Conservation (phyloP, 2,329 filamentous ascomycete genomes). For the Fusarium lateritium region DNA sequence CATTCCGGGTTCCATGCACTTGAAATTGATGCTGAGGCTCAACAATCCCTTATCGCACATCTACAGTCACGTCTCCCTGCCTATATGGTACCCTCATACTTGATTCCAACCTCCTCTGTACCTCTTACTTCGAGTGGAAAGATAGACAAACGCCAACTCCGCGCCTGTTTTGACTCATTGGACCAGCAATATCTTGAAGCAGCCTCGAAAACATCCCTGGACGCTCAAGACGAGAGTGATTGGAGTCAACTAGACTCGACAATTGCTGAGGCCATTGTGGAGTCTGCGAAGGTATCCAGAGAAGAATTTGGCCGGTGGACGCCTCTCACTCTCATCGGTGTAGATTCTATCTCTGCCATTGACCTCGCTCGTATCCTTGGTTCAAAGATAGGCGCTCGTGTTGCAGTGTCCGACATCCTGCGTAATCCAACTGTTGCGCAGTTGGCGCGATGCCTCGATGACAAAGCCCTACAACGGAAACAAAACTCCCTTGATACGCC, state of each 20-base stretch:
- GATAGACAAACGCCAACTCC: slow-evolving; percentile 72
- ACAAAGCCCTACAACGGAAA: neutral
- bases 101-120: slow-evolving; percentile 78
- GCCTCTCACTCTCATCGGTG: slow-evolving; percentile 82
- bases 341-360: slow-evolving; percentile 90
- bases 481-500: neutral
- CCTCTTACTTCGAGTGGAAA: slow-evolving; percentile 84
- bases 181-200: slow-evolving; percentile 60
- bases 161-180: slow-evolving; percentile 63
- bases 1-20: slow-evolving; percentile 56
- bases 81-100: slow-evolving; percentile 85
- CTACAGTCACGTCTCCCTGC: slow-evolving; percentile 72
- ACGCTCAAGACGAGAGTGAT: slow-evolving; percentile 52
- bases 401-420: slow-evolving; percentile 80
- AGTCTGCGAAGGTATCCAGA: slow-evolving; percentile 62
- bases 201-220: slow-evolving; percentile 47
- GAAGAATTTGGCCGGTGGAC: slow-evolving; percentile 72
- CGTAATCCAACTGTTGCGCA: slow-evolving; percentile 76
- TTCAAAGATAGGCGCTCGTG: slow-evolving; percentile 58
- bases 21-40: slow-evolving; percentile 52
- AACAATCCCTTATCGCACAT: slow-evolving; percentile 66
- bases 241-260: slow-evolving; percentile 70
- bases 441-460: slow-evolving; percentile 60
- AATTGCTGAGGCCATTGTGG: slow-evolving; percentile 69
- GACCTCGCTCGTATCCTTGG: slow-evolving; percentile 73